Percentiles rank a stretch among this genome's conserved stretches.
These are phyloP conservation scores for Tulasnella sp. DNA, from an alignment of 768 basidiomycete genomes.

Conservation along the genomic window DNA sequence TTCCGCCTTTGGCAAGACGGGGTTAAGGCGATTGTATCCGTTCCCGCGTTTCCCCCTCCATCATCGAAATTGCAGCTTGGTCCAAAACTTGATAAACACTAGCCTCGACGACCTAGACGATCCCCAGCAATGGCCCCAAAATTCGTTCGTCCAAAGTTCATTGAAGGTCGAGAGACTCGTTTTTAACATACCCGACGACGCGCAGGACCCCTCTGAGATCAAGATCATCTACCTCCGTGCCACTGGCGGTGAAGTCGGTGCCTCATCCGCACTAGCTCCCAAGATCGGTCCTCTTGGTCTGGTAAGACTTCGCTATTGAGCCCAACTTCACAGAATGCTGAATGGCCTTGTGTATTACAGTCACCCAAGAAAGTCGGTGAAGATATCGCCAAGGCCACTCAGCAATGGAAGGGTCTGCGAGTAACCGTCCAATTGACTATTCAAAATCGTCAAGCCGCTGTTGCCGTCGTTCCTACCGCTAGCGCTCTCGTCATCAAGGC, in stretches of 20 bases:
- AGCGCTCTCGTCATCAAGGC: constrained; percentile 96
- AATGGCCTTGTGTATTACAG: constrained; percentile 31
- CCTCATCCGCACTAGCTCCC: constrained; percentile 94
- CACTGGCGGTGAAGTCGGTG: constrained; percentile 98
- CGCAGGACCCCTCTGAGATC: constrained; percentile 89
- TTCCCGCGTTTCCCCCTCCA: not conserved
- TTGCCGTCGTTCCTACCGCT: constrained; percentile 93
- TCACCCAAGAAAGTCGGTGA: constrained; percentile 99
- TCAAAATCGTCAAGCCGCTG: constrained; percentile 98
- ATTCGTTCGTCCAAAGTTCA: constrained; percentile 38
- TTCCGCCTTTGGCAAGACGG: not conserved
- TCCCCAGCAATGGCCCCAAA: constrained; percentile 58
- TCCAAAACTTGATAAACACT: not conserved
- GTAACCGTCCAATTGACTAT: constrained; percentile 98
- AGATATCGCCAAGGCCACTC: constrained; percentile 99
- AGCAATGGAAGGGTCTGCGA: constrained; percentile 97
- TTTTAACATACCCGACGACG: not conserved
- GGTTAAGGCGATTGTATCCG: not conserved
- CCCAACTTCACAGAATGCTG: not conserved
- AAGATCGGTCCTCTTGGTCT: constrained; percentile 99
- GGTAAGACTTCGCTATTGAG: constrained; percentile 42
- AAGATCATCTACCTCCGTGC: constrained; percentile 99
- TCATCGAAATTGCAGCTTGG: not conserved
- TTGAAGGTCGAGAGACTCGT: not conserved
- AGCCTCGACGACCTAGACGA: not conserved